A percentile compares a stretch with the other conserved stretches of the same genome.
These are phyloP conservation scores for Lenwebbia sp. DNA, from an alignment of 345 rosid genomes.

Conservation along the genomic window DNA sequence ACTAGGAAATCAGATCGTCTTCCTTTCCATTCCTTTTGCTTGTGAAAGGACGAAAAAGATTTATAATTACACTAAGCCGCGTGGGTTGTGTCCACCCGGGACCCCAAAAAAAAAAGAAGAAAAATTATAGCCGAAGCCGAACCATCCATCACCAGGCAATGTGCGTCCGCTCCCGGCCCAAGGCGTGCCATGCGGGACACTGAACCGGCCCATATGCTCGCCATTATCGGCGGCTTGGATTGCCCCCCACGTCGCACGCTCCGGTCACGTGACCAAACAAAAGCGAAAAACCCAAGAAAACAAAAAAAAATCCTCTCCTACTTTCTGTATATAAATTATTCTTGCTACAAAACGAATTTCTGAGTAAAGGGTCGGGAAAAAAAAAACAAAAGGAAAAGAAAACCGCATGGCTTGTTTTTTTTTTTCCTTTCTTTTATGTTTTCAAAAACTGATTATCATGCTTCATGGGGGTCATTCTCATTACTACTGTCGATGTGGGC, in stretches of 20 bases:
- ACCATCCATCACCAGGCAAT: not conserved
- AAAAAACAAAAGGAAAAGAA: not conserved
- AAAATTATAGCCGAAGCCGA: not conserved
- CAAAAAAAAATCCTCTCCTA: not conserved
- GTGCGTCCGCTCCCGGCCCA: not conserved
- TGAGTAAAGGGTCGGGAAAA: not conserved
- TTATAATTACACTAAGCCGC: not conserved
- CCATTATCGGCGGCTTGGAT: not conserved
- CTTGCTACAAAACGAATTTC: not conserved
- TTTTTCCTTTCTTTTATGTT: too few species aligned
- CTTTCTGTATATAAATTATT: not conserved
- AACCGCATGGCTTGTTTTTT: not conserved
- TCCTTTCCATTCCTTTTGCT: not conserved
- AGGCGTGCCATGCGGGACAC: not conserved
- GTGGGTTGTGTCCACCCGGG: not conserved
- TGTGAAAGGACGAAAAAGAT: not conserved
- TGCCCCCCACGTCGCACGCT: not conserved
- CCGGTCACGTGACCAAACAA: not conserved
- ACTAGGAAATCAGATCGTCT: not conserved
- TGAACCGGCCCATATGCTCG: not conserved
- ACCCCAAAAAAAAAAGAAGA: not conserved
- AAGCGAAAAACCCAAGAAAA: not conserved
- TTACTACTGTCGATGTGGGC: not conserved
- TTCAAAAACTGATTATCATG: not conserved
- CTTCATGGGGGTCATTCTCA: not conserved